Evolutionary conservation across 2,329 filamentous ascomycete species (phyloP).

Genomic region (Talaromyces sp.): DNA sequence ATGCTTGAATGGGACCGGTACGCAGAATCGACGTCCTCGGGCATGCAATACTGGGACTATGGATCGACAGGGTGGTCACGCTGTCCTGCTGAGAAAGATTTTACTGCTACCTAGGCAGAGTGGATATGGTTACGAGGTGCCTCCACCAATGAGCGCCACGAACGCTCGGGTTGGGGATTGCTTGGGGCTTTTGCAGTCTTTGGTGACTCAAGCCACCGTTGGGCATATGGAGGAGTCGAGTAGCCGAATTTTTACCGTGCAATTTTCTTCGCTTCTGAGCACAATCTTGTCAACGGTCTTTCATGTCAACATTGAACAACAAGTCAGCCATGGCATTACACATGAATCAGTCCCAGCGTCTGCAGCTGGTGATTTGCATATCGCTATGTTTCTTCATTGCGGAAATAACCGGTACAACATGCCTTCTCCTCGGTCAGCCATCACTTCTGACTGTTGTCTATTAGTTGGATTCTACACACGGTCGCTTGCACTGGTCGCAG

Average conservation of each 20-base stretch:
- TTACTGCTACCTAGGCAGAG: background rate
- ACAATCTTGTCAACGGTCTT: background rate
- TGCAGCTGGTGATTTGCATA: slow-evolving; percentile 43
- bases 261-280: background rate
- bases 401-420: slow-evolving; percentile 43
- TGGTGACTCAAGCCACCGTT: background rate
- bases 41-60: background rate
- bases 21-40: background rate
- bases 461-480: slow-evolving; percentile 65
- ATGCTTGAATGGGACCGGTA: background rate
- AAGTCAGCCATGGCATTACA: background rate
- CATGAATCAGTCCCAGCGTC: slow-evolving; percentile 15
- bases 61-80: background rate
- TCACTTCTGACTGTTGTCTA: background rate
- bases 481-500: slow-evolving; percentile 69
- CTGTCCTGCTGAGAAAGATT: background rate
- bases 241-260: background rate
- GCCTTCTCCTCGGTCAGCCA: background rate
- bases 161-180: background rate
- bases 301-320: background rate
- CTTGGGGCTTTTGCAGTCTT: background rate
- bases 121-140: background rate
- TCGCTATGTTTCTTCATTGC: slow-evolving; percentile 47
- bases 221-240: background rate
- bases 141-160: background rate